These are phyloP conservation scores for Neonectria hederae DNA, from an alignment of 2,329 filamentous ascomycete genomes.

Conservation along the genomic window DNA sequence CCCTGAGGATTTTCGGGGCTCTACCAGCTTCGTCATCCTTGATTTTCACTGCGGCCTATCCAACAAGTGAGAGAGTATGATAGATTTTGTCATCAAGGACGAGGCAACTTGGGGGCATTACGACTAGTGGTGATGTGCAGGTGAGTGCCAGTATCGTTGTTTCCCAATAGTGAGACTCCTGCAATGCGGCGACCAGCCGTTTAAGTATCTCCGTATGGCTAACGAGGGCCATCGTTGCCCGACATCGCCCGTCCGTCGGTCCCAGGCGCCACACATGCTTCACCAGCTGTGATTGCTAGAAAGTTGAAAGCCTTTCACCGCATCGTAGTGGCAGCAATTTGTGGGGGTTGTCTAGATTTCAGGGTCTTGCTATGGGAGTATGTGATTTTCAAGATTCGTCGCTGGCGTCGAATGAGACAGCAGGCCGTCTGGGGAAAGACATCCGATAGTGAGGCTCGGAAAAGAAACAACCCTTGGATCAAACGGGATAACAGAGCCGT, in stretches of 20 bases:
- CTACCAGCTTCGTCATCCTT: conserved; percentile 4
- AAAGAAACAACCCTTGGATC: conserved; percentile 13
- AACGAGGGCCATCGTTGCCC: conserved; percentile 18
- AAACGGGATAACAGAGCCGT: conserved; percentile 17
- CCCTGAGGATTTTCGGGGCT: conserved; percentile 23
- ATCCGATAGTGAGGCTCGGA: conserved; percentile 1
- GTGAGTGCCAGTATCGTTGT: neutral
- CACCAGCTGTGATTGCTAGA: conserved; percentile 13
- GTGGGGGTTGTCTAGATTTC: conserved; percentile 13
- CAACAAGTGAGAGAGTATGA: conserved; percentile 14
- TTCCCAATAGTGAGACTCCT: neutral
- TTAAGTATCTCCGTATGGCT: conserved; percentile 19
- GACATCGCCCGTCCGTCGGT: conserved; percentile 15
- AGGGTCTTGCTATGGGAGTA: neutral
- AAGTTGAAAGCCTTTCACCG: conserved; percentile 6
- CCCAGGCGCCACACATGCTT: conserved; percentile 19
- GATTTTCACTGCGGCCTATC: neutral
- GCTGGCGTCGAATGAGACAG: conserved; percentile 10
- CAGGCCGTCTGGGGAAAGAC: conserved; percentile 19
- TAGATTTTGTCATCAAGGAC: conserved; percentile 15
- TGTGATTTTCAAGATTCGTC: neutral
- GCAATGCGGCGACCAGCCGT: conserved; percentile 1
- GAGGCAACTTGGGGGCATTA: conserved; percentile 9
- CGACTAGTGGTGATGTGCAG: neutral
- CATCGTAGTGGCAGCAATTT: neutral